Base-by-base conservation (phyloP, 1,284 basidiomycete species). In the Papiliotrema terrestris region DNA sequence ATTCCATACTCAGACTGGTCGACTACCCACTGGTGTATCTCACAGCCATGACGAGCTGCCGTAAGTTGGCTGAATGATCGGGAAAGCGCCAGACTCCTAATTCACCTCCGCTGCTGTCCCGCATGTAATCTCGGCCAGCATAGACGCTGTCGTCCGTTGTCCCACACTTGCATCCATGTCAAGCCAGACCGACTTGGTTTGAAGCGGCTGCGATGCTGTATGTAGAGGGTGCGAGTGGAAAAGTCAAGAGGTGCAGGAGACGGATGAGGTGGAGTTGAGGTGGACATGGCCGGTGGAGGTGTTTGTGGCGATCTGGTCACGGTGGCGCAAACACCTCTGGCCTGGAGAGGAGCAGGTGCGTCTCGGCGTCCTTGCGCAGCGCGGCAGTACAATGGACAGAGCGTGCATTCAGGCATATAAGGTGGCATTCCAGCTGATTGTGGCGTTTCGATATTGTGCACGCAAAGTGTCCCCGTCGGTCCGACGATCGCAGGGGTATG, bases 41-140 rank as follows among this genome's bases (percentile, higher is more conserved):
- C 2, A 69, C 55, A 1, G 66, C 65, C 59, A 70, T 67, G 29
- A 65, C 54, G 13, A 56, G 45, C 67, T 69, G 36, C 19, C 15
- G 1, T 62, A 41, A 52, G 45, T 35, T 14, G 20, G 11, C 29
- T 32, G 29, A 11, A n/a, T n/a, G n/a, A n/a, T n/a, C 14, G 13
- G 32, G 17, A 13, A 14, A 4, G 9, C 8, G 46, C 1, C 4
- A 14, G 48, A 54, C 37, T 58, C 13, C 13, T 17, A 8, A 55
- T 67, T 22, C 45, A 72, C 72, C 55, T 73, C 67, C 2, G 65
- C 59, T 2, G 66, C 71, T 14, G 65, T 70, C 4, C 68, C 65
- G 2, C 39, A 23, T 20, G 59, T 59, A 3, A 73, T 66, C 50
- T 68, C 66, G 23, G 57, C 47, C 6, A 72, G 57, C 52, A 69